Evolutionary conservation across 257 asterid species (phyloP).

Genomic region (Scutellaria minor): DNA sequence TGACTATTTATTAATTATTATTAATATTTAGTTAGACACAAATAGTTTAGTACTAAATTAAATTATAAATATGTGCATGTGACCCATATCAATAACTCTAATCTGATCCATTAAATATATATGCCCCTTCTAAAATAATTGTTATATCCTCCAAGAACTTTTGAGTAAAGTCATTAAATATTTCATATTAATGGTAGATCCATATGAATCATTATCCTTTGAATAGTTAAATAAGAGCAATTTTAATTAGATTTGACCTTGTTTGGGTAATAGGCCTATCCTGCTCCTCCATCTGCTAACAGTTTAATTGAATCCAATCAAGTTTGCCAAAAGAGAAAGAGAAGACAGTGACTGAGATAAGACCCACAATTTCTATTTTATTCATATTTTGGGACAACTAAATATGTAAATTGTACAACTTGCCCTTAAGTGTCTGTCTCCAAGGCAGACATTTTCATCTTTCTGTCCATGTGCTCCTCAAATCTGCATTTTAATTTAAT

Average conservation of each 20-base stretch:
- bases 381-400: constrained; percentile 24
- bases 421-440: constrained; percentile 27
- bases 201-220: neutral
- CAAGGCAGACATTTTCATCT: constrained; percentile 11
- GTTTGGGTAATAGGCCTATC: constrained; percentile 33
- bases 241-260: constrained; percentile 33
- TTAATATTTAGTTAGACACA: no score
- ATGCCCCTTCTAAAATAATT: neutral
- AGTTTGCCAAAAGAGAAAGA: constrained; percentile 36
- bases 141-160: constrained; percentile 20
- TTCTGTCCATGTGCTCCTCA: neutral
- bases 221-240: neutral
- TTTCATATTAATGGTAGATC: neutral
- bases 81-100: neutral
- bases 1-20: neutral
- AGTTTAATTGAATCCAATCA: constrained; percentile 32
- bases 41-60: neutral
- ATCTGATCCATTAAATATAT: constrained; percentile 5
- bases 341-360: constrained; percentile 32
- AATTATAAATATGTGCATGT: neutral
- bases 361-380: constrained; percentile 31
- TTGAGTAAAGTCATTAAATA: neutral
- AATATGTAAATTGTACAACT: neutral
- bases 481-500: neutral
- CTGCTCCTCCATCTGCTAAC: constrained; percentile 37